Percentiles rank a stretch among this genome's conserved stretches.
Evolutionary conservation across 768 basidiomycete genomes (phyloP).

Genomic region (Holtermannia corniformis): DNA sequence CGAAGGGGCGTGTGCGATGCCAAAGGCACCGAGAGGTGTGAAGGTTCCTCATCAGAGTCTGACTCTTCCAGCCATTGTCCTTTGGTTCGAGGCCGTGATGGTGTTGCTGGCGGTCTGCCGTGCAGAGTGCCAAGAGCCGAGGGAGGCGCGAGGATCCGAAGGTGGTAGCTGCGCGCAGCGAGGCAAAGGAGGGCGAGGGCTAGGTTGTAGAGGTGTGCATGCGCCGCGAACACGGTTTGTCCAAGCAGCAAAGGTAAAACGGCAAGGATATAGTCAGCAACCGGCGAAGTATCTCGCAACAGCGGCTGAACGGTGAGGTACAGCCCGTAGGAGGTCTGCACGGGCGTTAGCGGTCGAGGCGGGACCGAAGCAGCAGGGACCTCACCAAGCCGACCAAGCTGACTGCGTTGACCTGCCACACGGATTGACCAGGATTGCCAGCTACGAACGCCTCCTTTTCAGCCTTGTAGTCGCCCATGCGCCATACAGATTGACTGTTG

Average conservation of each 20-base stretch:
- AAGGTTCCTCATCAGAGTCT: conserved; percentile 33
- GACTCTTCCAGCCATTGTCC: conserved; percentile 36
- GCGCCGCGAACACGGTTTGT: conserved; percentile 63
- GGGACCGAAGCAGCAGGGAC: not conserved
- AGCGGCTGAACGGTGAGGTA: conserved; percentile 41
- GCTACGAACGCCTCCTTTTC: conserved; percentile 78
- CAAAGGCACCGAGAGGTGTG: not conserved
- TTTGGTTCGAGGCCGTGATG: conserved; percentile 3
- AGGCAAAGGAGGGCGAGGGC: conserved; percentile 21
- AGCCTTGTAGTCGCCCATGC: conserved; percentile 52
- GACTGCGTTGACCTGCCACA: conserved; percentile 59
- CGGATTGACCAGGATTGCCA: conserved; percentile 58
- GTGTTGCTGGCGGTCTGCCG: not conserved
- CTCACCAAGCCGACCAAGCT: conserved; percentile 58
- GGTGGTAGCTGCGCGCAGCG: conserved; percentile 3
- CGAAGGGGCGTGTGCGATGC: not conserved
- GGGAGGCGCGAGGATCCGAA: not conserved
- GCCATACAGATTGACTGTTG: not conserved
- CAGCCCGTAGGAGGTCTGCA: conserved; percentile 54
- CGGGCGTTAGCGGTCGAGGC: too few species aligned
- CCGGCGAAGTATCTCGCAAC: conserved; percentile 1
- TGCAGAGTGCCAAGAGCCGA: not conserved
- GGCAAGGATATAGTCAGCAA: conserved; percentile 56
- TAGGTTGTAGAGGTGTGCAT: conserved; percentile 50
- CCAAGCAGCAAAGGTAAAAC: conserved; percentile 69